Conservation (phyloP, 495 filamentous ascomycete genomes). For the Pseudevernia furfuracea region DNA sequence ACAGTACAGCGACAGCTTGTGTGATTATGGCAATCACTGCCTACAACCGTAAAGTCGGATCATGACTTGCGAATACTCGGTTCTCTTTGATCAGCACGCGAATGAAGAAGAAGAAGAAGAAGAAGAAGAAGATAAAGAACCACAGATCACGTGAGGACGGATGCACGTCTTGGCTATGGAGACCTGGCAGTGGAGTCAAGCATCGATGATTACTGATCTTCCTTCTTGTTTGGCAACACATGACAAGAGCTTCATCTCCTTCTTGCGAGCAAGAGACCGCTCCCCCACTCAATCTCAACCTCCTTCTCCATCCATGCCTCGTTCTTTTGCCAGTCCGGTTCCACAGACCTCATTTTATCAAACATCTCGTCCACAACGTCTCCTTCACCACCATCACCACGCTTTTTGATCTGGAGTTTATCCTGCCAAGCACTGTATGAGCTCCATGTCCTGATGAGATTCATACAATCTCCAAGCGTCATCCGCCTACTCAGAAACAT, state of each 20-base stretch:
- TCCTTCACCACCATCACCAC: conserved; percentile 11
- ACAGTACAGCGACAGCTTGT: no score
- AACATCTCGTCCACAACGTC: conserved; percentile 21
- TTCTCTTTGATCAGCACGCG: no score
- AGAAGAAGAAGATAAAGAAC: no score
- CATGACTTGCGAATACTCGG: no score
- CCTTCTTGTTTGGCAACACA: no score
- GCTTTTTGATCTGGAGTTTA: not conserved
- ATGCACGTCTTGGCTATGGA: no score
- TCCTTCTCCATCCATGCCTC: conserved; percentile 13
- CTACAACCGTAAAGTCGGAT: no score
- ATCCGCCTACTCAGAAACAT: conserved; percentile 45
- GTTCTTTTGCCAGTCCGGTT: conserved; percentile 14
- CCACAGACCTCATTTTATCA: conserved; percentile 14
- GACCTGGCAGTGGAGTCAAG: no score
- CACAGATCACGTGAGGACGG: no score
- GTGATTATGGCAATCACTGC: no score
- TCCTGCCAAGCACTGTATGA: conserved; percentile 46
- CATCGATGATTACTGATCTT: no score
- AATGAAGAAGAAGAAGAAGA: no score
- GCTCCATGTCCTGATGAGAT: conserved; percentile 51
- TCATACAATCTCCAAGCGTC: conserved; percentile 47
- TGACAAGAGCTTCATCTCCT: not conserved
- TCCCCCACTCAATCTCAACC: conserved; percentile 19
- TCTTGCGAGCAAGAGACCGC: conserved; percentile 17